A percentile compares a stretch with the other conserved stretches of the same genome.
These are phyloP conservation scores for Aspergillus quadricinctus DNA, from an alignment of 2,329 filamentous ascomycete genomes.

Conservation along the genomic window DNA sequence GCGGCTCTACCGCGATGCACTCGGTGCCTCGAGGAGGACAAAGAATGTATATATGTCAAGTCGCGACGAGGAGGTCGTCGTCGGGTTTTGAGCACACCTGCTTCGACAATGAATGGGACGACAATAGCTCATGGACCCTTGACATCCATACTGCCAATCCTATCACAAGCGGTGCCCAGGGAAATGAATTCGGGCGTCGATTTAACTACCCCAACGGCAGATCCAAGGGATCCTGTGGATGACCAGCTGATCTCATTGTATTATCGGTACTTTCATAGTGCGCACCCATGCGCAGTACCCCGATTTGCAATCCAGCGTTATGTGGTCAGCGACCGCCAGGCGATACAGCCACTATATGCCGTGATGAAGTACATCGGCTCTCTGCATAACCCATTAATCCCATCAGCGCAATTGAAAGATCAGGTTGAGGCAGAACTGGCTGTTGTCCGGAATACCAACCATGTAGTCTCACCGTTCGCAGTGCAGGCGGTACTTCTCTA, in stretches of 20 bases:
- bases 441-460: background rate
- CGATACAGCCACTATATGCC: conserved; percentile 14
- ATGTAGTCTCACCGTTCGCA: conserved; percentile 6
- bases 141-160: background rate
- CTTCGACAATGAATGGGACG: background rate
- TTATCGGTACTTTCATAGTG: conserved; percentile 22
- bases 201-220: background rate
- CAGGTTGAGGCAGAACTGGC: background rate
- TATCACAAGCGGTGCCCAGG: background rate
- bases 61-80: conserved; percentile 1
- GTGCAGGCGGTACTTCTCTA: conserved; percentile 21
- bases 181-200: background rate
- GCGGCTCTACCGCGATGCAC: background rate
- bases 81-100: background rate
- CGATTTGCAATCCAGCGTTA: conserved; percentile 7
- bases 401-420: background rate
- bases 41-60: conserved; percentile 1
- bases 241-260: conserved; percentile 12
- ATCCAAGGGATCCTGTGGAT: background rate
- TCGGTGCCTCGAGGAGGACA: background rate
- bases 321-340: conserved; percentile 2
- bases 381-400: conserved; percentile 6
- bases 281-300: conserved; percentile 22
- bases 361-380: conserved; percentile 24
- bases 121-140: background rate